These are phyloP conservation scores for Triticum timopheevii DNA, from an alignment of 176 grass and related monocot genomes.

Conservation along the genomic window DNA sequence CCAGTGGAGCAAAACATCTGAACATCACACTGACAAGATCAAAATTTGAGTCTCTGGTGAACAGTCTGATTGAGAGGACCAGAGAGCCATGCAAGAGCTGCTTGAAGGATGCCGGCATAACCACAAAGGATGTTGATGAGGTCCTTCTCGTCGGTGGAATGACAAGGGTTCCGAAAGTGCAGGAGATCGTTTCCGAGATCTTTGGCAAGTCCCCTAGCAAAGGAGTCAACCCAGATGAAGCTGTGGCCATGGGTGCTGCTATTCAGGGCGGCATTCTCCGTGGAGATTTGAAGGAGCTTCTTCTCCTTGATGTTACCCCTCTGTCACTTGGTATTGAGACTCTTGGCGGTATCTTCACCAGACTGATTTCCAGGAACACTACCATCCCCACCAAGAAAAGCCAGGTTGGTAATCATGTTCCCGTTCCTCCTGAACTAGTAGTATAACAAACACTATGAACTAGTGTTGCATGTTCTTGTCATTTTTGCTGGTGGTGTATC, in stretches of 20 bases:
- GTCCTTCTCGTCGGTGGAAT: conserved; percentile 54
- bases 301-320: conserved; percentile 55
- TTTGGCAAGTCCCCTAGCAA: conserved; percentile 49
- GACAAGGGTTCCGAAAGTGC: conserved; percentile 52
- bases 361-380: too few relatives aligned
- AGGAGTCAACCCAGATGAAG: conserved; percentile 53
- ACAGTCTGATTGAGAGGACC: conserved; percentile 43
- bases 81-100: conserved; percentile 50
- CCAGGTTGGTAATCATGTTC: too few relatives aligned
- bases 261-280: conserved; percentile 52
- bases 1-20: conserved; percentile 50
- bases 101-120: conserved; percentile 46
- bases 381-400: too few relatives aligned
- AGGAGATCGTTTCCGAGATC: conserved; percentile 39
- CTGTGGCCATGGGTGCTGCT: conserved; percentile 48
- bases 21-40: conserved; percentile 49
- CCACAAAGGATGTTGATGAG: conserved; percentile 44
- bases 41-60: conserved; percentile 44
- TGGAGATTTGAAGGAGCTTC: conserved; percentile 57
- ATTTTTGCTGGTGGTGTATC: too few relatives aligned
- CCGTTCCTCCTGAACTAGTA: too few relatives aligned
- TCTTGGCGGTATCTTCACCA: conserved; percentile 52
- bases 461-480: too few relatives aligned
- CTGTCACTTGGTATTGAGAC: conserved; percentile 55
- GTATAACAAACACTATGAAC: too few relatives aligned